Evolutionary conservation across 305 asterid genomes (phyloP), one percentile per base, ranked within the genome.

Genomic region (Fraxinus latifolia): DNA sequence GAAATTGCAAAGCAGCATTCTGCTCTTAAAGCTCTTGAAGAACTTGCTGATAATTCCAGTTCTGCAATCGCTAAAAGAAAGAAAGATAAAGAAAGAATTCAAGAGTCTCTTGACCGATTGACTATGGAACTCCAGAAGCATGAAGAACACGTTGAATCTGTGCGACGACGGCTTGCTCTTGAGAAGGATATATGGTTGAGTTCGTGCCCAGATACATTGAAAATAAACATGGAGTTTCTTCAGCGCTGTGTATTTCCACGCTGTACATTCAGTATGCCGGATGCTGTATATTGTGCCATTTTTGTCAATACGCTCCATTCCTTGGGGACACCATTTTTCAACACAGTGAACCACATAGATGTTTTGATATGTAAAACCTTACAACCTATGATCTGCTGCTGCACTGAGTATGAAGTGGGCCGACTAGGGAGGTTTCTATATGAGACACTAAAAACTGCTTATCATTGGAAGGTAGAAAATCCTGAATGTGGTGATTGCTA

Each of bases 341-440:
- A 96, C 89, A 96, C 99, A 3, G 99, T 96, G 84, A 96, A 96
- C 89, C 99, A 96, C 90, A 92, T 96, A 77, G 99, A 96, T 81
- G 98, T 92, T 83, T 88, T 96, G 90, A 96, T 96, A 87, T 96
- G 99, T 87, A 96, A 96, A 90, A 96, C 99, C 55, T 82, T 96
- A 81, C 99, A 96, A 92, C 99, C 99, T 7, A 96, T 95, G 98
- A 96, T 96, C 88, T 96, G 98, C 88, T 94, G 99, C 90, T 93
- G 99, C 94, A 95, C 99, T 7, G 99, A 96, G 93, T 96, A 92
- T 91, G 99, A 96, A 90, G 99, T 86, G 78, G 98, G 98, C 80
- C 98, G 99, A 82, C 94, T 96, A 31, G 98, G 98, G 79, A 93
- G 94, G 87, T 96, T 96, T 88, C 87, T 96, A 29, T 95, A 83